Evolutionary conservation across 2,329 filamentous ascomycete species (phyloP), one percentile per base, ranked within the genome.

Genomic region (Colletotrichum musae): DNA sequence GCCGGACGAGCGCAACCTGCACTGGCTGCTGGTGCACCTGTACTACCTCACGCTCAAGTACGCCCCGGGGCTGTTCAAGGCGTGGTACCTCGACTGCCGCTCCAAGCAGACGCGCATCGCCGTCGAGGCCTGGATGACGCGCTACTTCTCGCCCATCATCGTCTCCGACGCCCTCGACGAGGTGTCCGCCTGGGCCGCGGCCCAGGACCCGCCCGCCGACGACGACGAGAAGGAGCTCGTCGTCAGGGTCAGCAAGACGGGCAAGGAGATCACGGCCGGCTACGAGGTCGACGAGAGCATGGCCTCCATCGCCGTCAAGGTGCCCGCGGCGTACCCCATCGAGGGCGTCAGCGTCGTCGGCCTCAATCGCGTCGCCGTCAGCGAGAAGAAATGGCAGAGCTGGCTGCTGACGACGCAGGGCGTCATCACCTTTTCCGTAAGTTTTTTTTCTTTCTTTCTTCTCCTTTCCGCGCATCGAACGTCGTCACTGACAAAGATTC

Each of bases 371-470:
- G 94, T 98, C 2, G 94, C 93, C 0, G 94, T 98, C 28, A 92
- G 91, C 69, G 95, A 98, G 77, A 91, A 91, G 79, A 97, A 96
- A 77, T 99, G 96, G 95, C 91, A 94, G 80, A 92, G 88, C 70
- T 98, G 95, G 95, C 86, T 98, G 70, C 87, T 94, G 75, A 94
- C 91, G 7, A 95, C 94, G 4, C 93, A 98, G 74, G 95, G 94
- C 5, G 94, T 96, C 52, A 98, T 99, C 75, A 95, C 94, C 50
- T 97, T 98, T 77, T 93, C 94, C 71, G 87, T 89, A 82, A 32
- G 28, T 9, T 1, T 32, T 9, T 1, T 32, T 9, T 9, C 75
- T 85, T 77, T 26, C 21, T 50, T 18, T 54, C 45, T 52, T 45
- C 6, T 28, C 52, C 32, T 28, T 6, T 41, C 5, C 43, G 15